Base-by-base conservation (phyloP, 2,329 filamentous ascomycete genomes). In the Pseudopithomyces chartarum region DNA sequence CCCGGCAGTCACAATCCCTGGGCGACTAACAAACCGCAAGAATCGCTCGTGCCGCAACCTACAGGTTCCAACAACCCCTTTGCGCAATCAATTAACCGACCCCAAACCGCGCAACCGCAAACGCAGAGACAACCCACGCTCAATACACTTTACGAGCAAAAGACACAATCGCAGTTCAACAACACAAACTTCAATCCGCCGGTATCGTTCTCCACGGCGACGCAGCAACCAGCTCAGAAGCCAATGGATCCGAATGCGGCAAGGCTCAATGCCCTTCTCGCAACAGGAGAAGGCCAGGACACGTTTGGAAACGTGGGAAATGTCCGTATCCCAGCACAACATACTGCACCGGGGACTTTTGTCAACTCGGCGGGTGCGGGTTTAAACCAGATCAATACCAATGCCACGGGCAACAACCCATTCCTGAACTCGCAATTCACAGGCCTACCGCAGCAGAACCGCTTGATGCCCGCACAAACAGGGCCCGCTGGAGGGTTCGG, bases 11-110 rank as follows among this genome's bases (percentile, higher is more conserved):
- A 98, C 80, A 99, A 99, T 74, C 95, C 95, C 0, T 99, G 94
- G 91, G 90, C 91, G 22, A 67, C 68, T 10, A 71, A 74, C 49
- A 84, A 84, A 61, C 81, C 85, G 43, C 81, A 87, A n/a, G 84
- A 90, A 51, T 78, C 88, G 1, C 78, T 97, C 61, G 88, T 90
- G 72, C 90, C 92, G 4, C 90, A 92, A 72, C 89, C 91, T 3
- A 99, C 95, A 2, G 95, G 95, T 46, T 98, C 95, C 15, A 99
- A 99, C 81, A 99, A 99, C 73, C 95, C 95, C 2, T 99, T 99
- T 71, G 94, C 95, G 23, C 82, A 85, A 12, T 84, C 88, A n/a
- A 87, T 90, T 69, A 77, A 77, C 57, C 81, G 84, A 56, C 79
- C 84, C 64, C 79, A 88, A 81, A 70, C 86, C 80, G 71, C 87